phyloP scores from a whole-genome alignment of 2,329 filamentous ascomycete species.

The Penicillium expansum region DNA sequence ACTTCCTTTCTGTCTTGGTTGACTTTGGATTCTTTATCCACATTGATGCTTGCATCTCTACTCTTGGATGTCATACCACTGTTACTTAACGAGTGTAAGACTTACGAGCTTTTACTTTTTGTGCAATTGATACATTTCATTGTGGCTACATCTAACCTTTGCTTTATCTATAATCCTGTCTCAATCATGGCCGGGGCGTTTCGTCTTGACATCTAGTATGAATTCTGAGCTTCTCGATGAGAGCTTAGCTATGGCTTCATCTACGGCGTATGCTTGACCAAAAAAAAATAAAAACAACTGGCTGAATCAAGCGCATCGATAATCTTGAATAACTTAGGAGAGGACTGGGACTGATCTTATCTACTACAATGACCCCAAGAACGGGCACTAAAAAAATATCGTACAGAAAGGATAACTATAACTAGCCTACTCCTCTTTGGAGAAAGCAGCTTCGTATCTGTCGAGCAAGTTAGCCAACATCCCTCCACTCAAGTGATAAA shows the following conservation, averaged over 20 bases:
- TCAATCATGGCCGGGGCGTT: neutral
- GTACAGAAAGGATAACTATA: constrained; percentile 1
- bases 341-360: constrained; percentile 4
- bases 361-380: constrained; percentile 7
- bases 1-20: constrained; percentile 4
- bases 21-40: neutral
- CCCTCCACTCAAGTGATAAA: neutral
- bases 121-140: neutral
- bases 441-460: constrained; percentile 43
- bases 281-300: too few relatives aligned
- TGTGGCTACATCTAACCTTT: neutral
- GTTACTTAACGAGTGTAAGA: constrained; percentile 10
- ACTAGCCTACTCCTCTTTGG: constrained; percentile 17
- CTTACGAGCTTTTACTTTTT: constrained; percentile 6
- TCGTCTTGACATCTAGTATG: neutral
- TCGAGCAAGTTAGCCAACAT: constrained; percentile 8
- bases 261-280: neutral
- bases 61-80: constrained; percentile 8
- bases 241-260: neutral
- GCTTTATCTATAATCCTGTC: neutral
- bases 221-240: neutral
- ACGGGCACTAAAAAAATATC: constrained; percentile 4
- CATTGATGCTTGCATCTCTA: constrained; percentile 8
- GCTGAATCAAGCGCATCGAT: neutral
- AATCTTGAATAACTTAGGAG: neutral